Evolutionary conservation across 176 grass and related monocot genomes (phyloP), one percentile per base, ranked within the genome.

Genomic region (Carex littledalei): DNA sequence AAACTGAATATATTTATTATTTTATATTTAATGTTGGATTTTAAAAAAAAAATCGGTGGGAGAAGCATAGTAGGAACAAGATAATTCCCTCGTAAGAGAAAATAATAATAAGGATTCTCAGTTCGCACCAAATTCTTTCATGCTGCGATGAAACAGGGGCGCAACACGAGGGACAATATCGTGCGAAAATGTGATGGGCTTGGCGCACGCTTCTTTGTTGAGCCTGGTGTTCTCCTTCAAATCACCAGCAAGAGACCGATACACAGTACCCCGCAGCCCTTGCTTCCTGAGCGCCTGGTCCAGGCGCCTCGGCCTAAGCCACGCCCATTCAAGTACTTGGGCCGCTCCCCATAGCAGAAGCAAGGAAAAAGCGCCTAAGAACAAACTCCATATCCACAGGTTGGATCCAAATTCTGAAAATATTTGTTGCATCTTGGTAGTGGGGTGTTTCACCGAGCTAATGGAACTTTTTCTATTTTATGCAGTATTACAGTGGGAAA

Each of bases 191-290:
- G 85, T 83, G 75, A 93, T 39, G 76, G 89, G 39, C 85, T 86
- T 66, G 24, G 94, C 64, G 79, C 69, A 67, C n/a, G 80, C 91
- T 62, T 95, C 87, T 79, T 58, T 58, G 82, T 85, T 87, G 47
- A 95, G 93, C 80, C 45, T 47, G 21, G 68, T 71, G 18, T 12
- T 91, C 43, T 84, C 55, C 75, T 53, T 83, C 35, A 84, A 54
- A 83, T 93, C 93, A 26, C 93, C 93, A 6, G 84, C 72, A 1
- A 91, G 32, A 9, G 86, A 73, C 0, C 79, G 83, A 65, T 92
- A 95, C 74, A 69, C 15, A n/a, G 78, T 95, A 81, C 93, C 93
- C 1, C 81, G 41, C 57, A 95, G 76, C 0, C 93, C 93, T 84
- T 93, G 93, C 66, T 91, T 15, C 47, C 91, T 67, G 5, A 95